These are phyloP conservation scores for Paratrypanosoma confusum DNA, from an alignment of 208 protist genomes.

Conservation along the genomic window DNA sequence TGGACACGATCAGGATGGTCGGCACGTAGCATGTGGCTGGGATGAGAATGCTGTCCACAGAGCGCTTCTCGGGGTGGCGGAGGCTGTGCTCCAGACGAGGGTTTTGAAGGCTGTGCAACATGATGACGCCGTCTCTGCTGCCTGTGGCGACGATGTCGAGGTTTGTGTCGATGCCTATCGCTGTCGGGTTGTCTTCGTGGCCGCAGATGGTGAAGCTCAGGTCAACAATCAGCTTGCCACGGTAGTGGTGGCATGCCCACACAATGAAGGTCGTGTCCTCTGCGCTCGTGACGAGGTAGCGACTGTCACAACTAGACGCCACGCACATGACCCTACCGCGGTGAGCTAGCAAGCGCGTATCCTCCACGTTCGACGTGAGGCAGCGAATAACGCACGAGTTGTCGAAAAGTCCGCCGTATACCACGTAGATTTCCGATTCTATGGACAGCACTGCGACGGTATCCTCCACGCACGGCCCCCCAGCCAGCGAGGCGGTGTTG, in stretches of 20 bases:
- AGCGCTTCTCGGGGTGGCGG: conserved; percentile 41
- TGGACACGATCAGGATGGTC: conserved; percentile 64
- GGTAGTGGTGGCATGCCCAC: conserved; percentile 51
- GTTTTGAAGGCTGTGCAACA: conserved; percentile 64
- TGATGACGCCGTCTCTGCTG: conserved; percentile 65
- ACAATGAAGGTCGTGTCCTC: conserved; percentile 88
- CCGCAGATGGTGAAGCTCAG: conserved; percentile 71
- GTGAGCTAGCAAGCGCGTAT: conserved; percentile 64
- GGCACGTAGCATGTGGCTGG: conserved; percentile 70
- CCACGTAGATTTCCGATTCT: conserved; percentile 55
- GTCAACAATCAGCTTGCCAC: conserved; percentile 34
- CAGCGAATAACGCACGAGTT: conserved; percentile 60
- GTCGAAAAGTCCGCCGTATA: conserved; percentile 74
- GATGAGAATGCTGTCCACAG: conserved; percentile 72
- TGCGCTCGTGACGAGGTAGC: conserved; percentile 71
- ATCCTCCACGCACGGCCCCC: conserved; percentile 39
- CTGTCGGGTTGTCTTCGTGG: conserved; percentile 75
- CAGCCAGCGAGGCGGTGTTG: conserved; percentile 10
- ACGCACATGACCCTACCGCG: conserved; percentile 60
- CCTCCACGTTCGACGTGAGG: conserved; percentile 16
- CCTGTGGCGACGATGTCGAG: conserved; percentile 78
- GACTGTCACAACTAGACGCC: conserved; percentile 49
- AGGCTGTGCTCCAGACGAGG: conserved; percentile 57
- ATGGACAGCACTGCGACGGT: conserved; percentile 57
- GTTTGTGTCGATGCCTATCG: conserved; percentile 49